Base-by-base conservation (phyloP, 257 asterid species). In the Solanum lycopersicoides region DNA sequence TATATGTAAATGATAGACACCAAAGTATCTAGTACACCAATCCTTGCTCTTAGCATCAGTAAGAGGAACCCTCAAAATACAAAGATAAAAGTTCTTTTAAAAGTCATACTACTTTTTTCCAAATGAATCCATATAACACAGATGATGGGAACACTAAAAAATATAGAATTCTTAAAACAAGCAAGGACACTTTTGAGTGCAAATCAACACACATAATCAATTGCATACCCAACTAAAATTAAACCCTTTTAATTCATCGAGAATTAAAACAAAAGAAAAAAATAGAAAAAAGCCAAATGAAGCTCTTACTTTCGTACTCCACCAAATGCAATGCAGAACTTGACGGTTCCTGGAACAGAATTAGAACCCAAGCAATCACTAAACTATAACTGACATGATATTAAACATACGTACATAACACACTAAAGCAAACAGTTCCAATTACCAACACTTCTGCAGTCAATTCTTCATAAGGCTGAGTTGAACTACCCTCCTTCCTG, bases 231-330 rank as follows among this genome's bases (percentile, higher is more conserved):
- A 56, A 84, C 16, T 30, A 41, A 25, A 34, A 28, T 65, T 56
- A 34, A 75, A 83, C 35, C 39, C 74, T 80, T 35, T 74, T 18
- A 60, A 74, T 25, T 85, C 73, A 79, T 47, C 10, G 1, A 44
- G 63, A 77, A 25, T 14, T 25, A 77, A 77, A 39, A 66, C 82
- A 71, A 60, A 69, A 47, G 35, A 75, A 83, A 7, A 50, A 84
- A 71, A 60, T 60, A 47, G 35, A 75, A 83, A 7, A 50, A 84
- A 44, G 37, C 9, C 66, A 47, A 47, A 47, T 18, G 30, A 79
- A 93, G 89, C 95, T 53, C 63, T 95, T 92, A 96, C 99, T 92
- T 45, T 92, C 97, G 50, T 96, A 93, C 44, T 87, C 95, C 85
- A 94, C 97, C 91, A 95, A 89, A 87, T 93, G 92, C 83, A 90